phyloP scores from a whole-genome alignment of 2,329 filamentous ascomycete genomes.

The Penicillium palitans region DNA sequence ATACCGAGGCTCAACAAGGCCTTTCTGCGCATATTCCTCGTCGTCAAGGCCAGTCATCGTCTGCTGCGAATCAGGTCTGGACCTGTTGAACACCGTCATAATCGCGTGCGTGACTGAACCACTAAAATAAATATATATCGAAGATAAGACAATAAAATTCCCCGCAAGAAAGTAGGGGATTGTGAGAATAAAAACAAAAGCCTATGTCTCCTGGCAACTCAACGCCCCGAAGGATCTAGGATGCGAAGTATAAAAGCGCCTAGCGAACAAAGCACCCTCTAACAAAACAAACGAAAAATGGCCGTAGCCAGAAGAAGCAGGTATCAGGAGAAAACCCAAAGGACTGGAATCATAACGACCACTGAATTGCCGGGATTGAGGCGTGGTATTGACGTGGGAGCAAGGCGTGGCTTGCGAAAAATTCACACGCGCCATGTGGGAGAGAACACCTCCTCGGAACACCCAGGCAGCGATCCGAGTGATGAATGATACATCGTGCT shows the following conservation, averaged over 20 bases:
- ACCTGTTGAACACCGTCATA: constrained; percentile 15
- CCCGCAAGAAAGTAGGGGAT: background rate
- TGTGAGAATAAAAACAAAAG: background rate
- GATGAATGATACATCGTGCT: constrained; percentile 25
- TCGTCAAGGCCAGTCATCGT: constrained; percentile 17
- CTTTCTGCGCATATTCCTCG: constrained; percentile 25
- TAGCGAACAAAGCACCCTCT: background rate
- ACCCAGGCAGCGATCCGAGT: constrained; percentile 2
- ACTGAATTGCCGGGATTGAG: constrained; percentile 9
- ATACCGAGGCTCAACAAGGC: constrained; percentile 37
- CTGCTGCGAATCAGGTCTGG: constrained; percentile 16
- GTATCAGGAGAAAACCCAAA: constrained; percentile 14
- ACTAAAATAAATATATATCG: background rate
- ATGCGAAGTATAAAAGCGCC: constrained; percentile 2
- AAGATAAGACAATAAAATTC: background rate
- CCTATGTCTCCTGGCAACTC: background rate
- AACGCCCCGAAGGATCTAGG: background rate
- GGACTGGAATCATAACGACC: constrained; percentile 1
- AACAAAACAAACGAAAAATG: background rate
- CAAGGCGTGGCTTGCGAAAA: constrained; percentile 24
- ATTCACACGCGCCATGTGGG: constrained; percentile 26
- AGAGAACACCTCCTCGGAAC: constrained; percentile 1
- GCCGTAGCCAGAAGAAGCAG: constrained; percentile 19
- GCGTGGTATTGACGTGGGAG: constrained; percentile 24
- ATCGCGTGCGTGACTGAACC: background rate